Base-by-base conservation (phyloP, 2,329 filamentous ascomycete species). In the Neonectria hederae region DNA sequence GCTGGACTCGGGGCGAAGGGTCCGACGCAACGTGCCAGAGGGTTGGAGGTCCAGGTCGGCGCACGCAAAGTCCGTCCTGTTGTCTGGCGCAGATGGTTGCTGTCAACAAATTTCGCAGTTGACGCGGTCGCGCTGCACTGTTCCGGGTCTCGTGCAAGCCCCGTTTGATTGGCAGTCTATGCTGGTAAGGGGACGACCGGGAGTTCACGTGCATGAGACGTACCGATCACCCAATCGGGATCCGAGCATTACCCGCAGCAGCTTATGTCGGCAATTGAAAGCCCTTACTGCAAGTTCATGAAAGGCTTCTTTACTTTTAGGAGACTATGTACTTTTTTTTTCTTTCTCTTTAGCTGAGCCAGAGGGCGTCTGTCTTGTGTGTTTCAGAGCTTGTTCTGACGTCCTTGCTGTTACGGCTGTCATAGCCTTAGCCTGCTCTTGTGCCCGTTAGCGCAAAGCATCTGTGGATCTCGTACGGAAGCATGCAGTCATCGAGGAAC, bases 31-130 rank as follows among this genome's bases (percentile, higher is more conserved):
- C 51, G 54, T 30, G 58, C 42, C 40, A 61, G 46, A 65, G 59
- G 54, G 63, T 60, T 60, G 42, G 69, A 62, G 46, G 32, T 57
- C 43, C 48, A 63, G 64, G 59, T 66, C 46, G 59, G 61, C 55
- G 62, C 52, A 51, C 51, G 42, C 60, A 57, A 49, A 61, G 22
- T 42, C 57, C 38, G 46, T 54, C 45, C 60, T 58, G 63, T 67
- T 64, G 62, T 72, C 66, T 56, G 60, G 70, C 62, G 62, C 63
- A 70, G 53, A 63, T 65, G 65, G 72, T 71, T 72, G 69, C 65
- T 73, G 72, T 74, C 72, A 73, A 74, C 72, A 74, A 74, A 73
- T 71, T 73, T 70, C 68, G 65, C 59, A 67, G 64, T 48, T 62
- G 63, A 72, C 70, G 69, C 70, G 59, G 65, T 60, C 65, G 68